Conservation (phyloP, 345 rosid species). For the Abelmoschus esculentus region DNA sequence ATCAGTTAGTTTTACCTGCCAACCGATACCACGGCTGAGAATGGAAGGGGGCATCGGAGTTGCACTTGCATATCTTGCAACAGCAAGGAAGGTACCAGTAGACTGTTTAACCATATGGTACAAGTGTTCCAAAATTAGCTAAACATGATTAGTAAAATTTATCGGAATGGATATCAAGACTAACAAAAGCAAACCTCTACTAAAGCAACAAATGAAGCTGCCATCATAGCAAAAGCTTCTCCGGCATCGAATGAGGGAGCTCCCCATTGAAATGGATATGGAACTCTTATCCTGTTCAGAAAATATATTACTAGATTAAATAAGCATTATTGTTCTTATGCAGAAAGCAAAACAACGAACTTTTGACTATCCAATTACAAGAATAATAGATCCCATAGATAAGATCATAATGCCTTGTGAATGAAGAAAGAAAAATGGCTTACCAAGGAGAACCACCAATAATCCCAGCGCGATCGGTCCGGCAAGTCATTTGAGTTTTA, state of each 20-base stretch:
- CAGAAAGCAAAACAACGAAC: neutral
- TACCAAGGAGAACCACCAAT: slow-evolving; percentile 89
- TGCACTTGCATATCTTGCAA: slow-evolving; percentile 83
- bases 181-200: slow-evolving; percentile 54
- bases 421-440: slow-evolving; percentile 8
- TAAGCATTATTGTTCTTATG: slow-evolving; percentile 4
- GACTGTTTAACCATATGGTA: slow-evolving; percentile 42
- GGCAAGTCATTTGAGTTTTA: slow-evolving; percentile 68
- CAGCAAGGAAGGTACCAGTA: slow-evolving; percentile 78
- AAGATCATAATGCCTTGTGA: neutral
- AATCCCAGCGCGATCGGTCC: slow-evolving; percentile 90
- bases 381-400: neutral
- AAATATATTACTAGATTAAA: neutral
- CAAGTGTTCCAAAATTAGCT: neutral
- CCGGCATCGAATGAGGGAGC: slow-evolving; percentile 96
- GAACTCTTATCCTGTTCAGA: slow-evolving; percentile 76
- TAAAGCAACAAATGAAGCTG: slow-evolving; percentile 76
- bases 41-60: slow-evolving; percentile 92
- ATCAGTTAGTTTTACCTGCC: slow-evolving; percentile 59
- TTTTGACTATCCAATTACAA: slow-evolving; percentile 4
- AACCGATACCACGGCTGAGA: slow-evolving; percentile 93
- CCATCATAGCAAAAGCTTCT: slow-evolving; percentile 97
- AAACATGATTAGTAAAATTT: neutral
- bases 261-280: slow-evolving; percentile 99
- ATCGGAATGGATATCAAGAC: neutral